Conservation (phyloP, 495 filamentous ascomycete genomes). For the Ramalina intermedia region DNA sequence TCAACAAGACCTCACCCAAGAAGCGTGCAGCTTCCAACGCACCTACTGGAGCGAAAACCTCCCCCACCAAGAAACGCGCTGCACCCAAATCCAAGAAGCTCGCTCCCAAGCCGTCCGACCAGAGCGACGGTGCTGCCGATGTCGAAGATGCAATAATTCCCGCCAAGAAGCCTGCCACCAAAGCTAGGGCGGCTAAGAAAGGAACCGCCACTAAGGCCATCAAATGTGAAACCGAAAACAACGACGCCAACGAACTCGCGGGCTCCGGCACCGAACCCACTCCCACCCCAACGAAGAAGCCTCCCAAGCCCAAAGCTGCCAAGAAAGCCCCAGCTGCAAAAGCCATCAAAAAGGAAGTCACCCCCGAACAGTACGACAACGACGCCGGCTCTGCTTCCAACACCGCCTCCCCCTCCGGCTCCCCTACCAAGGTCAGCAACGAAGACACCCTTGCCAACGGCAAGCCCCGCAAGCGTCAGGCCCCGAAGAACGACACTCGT, state of each 20-base stretch:
- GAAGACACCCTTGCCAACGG: neutral
- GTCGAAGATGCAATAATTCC: neutral
- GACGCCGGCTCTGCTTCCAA: neutral
- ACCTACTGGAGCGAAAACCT: neutral
- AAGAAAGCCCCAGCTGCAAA: neutral
- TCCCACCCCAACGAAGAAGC: neutral
- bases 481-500: neutral
- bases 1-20: neutral
- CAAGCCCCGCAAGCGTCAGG: conserved; percentile 2
- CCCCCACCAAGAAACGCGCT: neutral
- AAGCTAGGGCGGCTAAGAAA: neutral
- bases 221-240: too few species aligned
- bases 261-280: neutral
- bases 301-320: neutral
- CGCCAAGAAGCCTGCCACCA: neutral
- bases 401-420: neutral
- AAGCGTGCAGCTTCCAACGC: neutral
- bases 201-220: neutral
- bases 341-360: neutral
- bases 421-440: neutral
- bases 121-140: neutral
- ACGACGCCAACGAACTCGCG: neutral
- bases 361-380: neutral
- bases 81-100: neutral
- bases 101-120: neutral